Conservation (phyloP, 805 yeast genomes). For the Sugiyamaella floridensis region DNA sequence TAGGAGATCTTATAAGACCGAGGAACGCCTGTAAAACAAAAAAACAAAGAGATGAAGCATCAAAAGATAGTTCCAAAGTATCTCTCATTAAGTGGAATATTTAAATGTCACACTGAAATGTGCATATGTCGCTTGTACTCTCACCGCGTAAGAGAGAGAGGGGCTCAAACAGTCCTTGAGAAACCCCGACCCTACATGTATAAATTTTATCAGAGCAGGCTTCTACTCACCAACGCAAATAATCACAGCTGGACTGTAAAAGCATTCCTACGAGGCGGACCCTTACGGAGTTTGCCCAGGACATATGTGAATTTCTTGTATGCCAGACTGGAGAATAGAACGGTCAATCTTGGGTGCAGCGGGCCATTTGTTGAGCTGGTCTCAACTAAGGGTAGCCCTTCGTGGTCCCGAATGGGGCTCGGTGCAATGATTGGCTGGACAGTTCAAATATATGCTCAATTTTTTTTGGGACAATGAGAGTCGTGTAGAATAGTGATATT, state of each 20-base stretch:
- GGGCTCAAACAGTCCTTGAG: neutral
- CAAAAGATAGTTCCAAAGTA: too few species aligned
- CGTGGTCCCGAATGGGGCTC: slow-evolving; percentile 57
- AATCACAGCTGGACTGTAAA: slow-evolving; percentile 25
- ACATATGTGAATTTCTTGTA: slow-evolving; percentile 26
- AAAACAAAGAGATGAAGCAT: too few species aligned
- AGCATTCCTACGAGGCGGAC: slow-evolving; percentile 35
- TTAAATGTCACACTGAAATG: too few species aligned
- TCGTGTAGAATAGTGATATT: too few species aligned
- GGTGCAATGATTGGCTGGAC: slow-evolving; percentile 55
- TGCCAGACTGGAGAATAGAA: slow-evolving; percentile 47
- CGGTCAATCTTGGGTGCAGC: slow-evolving; percentile 63
- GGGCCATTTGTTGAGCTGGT: slow-evolving; percentile 36
- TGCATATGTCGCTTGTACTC: too few species aligned
- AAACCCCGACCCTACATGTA: neutral
- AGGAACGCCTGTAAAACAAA: too few species aligned
- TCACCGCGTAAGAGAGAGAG: too few species aligned
- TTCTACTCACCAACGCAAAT: slow-evolving; percentile 26
- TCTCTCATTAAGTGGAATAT: too few species aligned
- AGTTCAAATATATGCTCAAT: slow-evolving; percentile 10
- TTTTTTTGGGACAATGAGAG: too few species aligned
- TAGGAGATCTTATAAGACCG: too few species aligned
- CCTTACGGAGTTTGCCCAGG: slow-evolving; percentile 33
- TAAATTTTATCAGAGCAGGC: neutral
- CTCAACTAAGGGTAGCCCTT: slow-evolving; percentile 50